Conservation (phyloP, 139 green algal species). For the Chlorella ohadii region DNA sequence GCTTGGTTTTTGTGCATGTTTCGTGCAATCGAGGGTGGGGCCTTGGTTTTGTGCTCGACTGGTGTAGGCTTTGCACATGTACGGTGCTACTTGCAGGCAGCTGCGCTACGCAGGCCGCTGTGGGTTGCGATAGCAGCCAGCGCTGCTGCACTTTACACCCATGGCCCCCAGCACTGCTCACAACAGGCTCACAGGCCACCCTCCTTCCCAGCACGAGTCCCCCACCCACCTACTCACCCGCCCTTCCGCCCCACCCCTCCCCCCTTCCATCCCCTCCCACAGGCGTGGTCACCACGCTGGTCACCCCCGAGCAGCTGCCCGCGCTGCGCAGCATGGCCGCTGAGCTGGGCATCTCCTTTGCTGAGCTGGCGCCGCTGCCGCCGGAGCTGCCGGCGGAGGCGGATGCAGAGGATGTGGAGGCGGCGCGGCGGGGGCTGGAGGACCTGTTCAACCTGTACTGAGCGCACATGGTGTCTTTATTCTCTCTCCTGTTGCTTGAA, state of each 20-base stretch:
- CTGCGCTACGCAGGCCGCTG: too few relatives aligned
- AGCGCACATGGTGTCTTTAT: neutral
- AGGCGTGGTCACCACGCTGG: conserved; percentile 71
- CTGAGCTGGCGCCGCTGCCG: conserved; percentile 28
- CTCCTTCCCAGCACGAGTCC: too few relatives aligned
- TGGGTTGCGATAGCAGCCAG: too few relatives aligned
- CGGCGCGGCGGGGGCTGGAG: conserved; percentile 60
- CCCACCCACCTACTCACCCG: neutral
- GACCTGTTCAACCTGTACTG: conserved; percentile 76
- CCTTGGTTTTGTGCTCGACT: too few relatives aligned
- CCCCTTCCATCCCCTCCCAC: conserved; percentile 4
- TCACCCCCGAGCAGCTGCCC: conserved; percentile 57
- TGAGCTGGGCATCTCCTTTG: conserved; percentile 57
- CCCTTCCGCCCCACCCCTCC: neutral
- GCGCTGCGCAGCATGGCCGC: conserved; percentile 53
- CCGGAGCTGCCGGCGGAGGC: conserved; percentile 14
- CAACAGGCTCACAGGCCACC: too few relatives aligned
- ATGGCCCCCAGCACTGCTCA: too few relatives aligned
- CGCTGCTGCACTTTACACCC: too few relatives aligned
- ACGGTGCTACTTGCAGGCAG: too few relatives aligned
- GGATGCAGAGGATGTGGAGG: conserved; percentile 49
- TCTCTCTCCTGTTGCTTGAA: too few relatives aligned
- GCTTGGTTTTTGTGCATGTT: neutral
- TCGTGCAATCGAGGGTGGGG: neutral
- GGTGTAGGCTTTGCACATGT: too few relatives aligned